A percentile compares a stretch with the other conserved stretches of the same genome.
Evolutionary conservation across 1,284 basidiomycete species (phyloP).

Genomic region (Inonotus hispidus): DNA sequence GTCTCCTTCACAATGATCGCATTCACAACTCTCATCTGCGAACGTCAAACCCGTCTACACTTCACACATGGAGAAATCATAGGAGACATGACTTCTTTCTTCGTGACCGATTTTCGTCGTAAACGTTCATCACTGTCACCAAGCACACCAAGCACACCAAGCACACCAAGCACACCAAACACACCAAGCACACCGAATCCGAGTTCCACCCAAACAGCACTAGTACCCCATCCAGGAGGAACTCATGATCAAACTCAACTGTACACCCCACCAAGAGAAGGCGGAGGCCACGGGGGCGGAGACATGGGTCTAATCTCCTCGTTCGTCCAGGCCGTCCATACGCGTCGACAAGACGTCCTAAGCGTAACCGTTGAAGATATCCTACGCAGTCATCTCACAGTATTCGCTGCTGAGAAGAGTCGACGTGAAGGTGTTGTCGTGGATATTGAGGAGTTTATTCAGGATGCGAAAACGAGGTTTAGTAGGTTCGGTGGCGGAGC

Average conservation of each 20-base stretch:
- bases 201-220: no score
- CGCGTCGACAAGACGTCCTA: slow-evolving; percentile 53
- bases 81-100: slow-evolving; percentile 73
- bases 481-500: no score
- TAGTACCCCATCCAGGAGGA: slow-evolving; percentile 17
- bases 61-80: slow-evolving; percentile 80
- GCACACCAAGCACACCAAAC: no score
- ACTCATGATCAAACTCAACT: no score
- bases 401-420: slow-evolving; percentile 81
- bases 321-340: slow-evolving; percentile 69
- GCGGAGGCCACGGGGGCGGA: slow-evolving; percentile 77
- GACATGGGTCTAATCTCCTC: slow-evolving; percentile 66
- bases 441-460: slow-evolving; percentile 57
- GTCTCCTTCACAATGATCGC: slow-evolving; percentile 83
- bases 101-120: slow-evolving; percentile 72
- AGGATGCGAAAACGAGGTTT: slow-evolving; percentile 31
- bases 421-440: slow-evolving; percentile 62
- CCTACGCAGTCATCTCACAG: slow-evolving; percentile 71
- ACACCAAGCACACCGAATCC: no score
- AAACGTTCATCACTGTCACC: slow-evolving; percentile 35
- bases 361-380: slow-evolving; percentile 66
- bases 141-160: no score
- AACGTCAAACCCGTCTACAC: slow-evolving; percentile 72
- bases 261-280: slow-evolving; percentile 50
- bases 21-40: slow-evolving; percentile 63